Base-by-base conservation (phyloP, 2,329 filamentous ascomycete genomes). In the Ceratocystiopsis brevicomis region DNA sequence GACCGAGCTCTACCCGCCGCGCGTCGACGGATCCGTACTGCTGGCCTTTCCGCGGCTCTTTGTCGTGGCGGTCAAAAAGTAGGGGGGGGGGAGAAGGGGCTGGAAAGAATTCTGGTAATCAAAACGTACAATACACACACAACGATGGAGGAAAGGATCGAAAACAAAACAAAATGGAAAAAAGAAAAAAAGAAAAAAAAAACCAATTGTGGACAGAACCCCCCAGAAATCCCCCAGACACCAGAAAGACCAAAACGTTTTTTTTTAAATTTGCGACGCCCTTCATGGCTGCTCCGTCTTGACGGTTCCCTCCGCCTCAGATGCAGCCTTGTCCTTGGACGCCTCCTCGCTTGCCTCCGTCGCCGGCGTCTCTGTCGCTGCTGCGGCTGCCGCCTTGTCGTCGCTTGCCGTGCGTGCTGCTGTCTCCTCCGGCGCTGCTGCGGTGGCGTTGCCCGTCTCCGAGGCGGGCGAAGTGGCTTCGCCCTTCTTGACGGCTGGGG, bases 41-140 rank as follows among this genome's bases (percentile, higher is more conserved):
- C 52, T 76, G 47, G 58, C 54, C n/a, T 76, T 69, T 51, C 71
- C 70, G 17, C 58, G 72, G 38, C 52, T 75, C 40, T 76, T 76
- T 57, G 57, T 75, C 17, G 65, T 76, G 18, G 64, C 66, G 19
- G 45, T 50, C 8, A 45, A 46, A 39, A 50, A 50, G 40, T 51
- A 43, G n/a, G n/a, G n/a, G n/a, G n/a, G n/a, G n/a, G n/a, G n/a
- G n/a, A n/a, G n/a, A n/a, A n/a, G n/a, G n/a, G n/a, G n/a, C n/a
- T n/a, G n/a, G n/a, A n/a, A n/a, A n/a, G n/a, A n/a, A n/a, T n/a
- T n/a, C n/a, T n/a, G n/a, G n/a, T n/a, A n/a, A n/a, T n/a, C n/a
- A n/a, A n/a, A n/a, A n/a, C n/a, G n/a, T n/a, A n/a, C n/a, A n/a
- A n/a, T n/a, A n/a, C n/a, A n/a, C n/a, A 30, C 25, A 30, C 25